Percentiles rank a stretch among this genome's conserved stretches.
Conservation (phyloP, 331 rosid species). For the Quercus lobata region DNA sequence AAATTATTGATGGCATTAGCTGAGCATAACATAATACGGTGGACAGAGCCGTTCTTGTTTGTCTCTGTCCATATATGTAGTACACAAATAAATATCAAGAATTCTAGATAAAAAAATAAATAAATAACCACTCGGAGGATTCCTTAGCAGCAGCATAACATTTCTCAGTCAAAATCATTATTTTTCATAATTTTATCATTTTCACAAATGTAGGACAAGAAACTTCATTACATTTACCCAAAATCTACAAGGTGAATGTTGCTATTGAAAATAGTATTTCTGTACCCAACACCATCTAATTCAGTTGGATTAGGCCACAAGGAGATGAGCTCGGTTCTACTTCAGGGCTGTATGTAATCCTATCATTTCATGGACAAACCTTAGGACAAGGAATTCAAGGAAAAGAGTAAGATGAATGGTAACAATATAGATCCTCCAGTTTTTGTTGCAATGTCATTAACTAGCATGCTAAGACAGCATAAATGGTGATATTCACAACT, state of each 20-base stretch:
- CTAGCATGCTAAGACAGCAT: background rate
- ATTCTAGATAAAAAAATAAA: background rate
- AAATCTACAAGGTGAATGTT: background rate
- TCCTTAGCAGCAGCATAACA: background rate
- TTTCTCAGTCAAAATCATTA: background rate
- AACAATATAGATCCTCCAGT: background rate
- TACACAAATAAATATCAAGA: background rate
- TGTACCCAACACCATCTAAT: background rate
- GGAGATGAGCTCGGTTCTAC: background rate
- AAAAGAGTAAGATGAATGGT: background rate
- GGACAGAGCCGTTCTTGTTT: background rate
- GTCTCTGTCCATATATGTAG: background rate
- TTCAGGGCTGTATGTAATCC: background rate
- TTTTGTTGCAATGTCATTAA: background rate
- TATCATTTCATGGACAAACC: background rate
- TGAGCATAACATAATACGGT: background rate
- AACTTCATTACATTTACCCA: background rate
- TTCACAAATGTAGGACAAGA: background rate
- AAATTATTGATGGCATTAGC: background rate
- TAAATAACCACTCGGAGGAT: background rate
- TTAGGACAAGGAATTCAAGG: background rate
- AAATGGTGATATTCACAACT: background rate
- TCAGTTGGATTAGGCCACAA: background rate
- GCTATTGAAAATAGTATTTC: background rate
- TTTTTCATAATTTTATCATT: background rate